Base-by-base conservation (phyloP, 352 stramenopile species). In the Phytophthora podocarpi region DNA sequence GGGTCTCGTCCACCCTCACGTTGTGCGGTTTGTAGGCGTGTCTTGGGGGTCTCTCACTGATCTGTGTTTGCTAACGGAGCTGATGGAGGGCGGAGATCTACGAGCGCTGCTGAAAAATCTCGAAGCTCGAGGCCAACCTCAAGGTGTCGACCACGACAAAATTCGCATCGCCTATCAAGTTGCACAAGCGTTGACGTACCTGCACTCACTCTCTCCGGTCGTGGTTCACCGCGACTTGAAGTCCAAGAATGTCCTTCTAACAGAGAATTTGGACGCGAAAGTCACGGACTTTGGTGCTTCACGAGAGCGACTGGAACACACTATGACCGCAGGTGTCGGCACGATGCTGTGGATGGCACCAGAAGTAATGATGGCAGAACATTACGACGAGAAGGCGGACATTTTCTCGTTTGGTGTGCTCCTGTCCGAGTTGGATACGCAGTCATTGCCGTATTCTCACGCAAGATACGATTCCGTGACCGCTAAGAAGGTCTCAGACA, bases 1-100 rank as follows among this genome's bases (percentile, higher is more conserved):
- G 1, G 40, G 48, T 9, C 35, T 89, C 10, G 56, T 72, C 11
- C 80, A 89, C 43, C 60, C 70, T 6, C 62, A 74, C 27, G 78
- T 89, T 18, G 76, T 87, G 12, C 62, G 41, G 9, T 87, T 87
- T 37, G 55, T 85, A 13, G 80, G 72, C 9, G 67, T 80, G 15
- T 57, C 68, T 12, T 84, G 74, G 74, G 64, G 65, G 24, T 59
- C 69, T 8, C 54, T 78, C 27, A 46, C 36, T 2, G 64, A 77
- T 32, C 21, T 79, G 10, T 70, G 62, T 13, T 49, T 54, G 4
- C 68, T 81, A n/a, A 71, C 68, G 26, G 74, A 81, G 46, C 60
- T 76, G 46, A 79, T 84, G 68, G 37, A 57, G 4, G 54, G 62
- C 3, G 72, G 72, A 7, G 72, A 81, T 55, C 46, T 84, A 2